Percentiles rank a stretch among this genome's conserved stretches.
These are phyloP conservation scores for Paracoccidioides lutzii DNA, from an alignment of 2,329 filamentous ascomycete species.

Conservation along the genomic window DNA sequence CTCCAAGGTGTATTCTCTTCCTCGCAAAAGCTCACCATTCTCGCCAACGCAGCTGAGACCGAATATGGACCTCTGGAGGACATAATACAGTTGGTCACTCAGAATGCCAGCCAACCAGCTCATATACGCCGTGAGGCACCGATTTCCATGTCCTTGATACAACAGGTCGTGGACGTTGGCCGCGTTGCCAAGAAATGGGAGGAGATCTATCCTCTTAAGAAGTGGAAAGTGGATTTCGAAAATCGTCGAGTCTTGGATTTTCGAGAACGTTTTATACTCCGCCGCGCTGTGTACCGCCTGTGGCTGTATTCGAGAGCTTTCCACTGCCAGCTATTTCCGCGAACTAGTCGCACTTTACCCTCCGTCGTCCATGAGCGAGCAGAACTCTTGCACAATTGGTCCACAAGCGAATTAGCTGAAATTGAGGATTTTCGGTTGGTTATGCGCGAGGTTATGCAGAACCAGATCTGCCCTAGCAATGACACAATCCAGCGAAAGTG, in stretches of 20 bases:
- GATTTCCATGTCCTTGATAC: constrained; percentile 42
- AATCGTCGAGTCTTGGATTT: constrained; percentile 40
- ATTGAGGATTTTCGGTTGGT: constrained; percentile 46
- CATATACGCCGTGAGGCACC: constrained; percentile 41
- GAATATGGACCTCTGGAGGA: constrained; percentile 48
- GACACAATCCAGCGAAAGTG: constrained; percentile 47
- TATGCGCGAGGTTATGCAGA: constrained; percentile 43
- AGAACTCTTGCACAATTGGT: constrained; percentile 47
- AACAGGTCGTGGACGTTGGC: constrained; percentile 43
- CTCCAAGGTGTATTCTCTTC: constrained; percentile 41
- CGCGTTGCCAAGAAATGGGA: constrained; percentile 45
- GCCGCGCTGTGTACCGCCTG: constrained; percentile 46
- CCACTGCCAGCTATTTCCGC: constrained; percentile 39
- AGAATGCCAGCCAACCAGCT: constrained; percentile 46
- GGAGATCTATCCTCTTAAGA: constrained; percentile 49
- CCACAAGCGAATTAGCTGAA: constrained; percentile 42
- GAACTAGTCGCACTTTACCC: constrained; percentile 37
- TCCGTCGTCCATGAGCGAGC: constrained; percentile 40
- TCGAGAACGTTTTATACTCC: constrained; percentile 39
- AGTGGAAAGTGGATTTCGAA: constrained; percentile 47
- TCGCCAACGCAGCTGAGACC: constrained; percentile 40
- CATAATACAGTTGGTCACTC: constrained; percentile 46
- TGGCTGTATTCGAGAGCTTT: constrained; percentile 50
- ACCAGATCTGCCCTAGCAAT: constrained; percentile 49
- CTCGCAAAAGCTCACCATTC: constrained; percentile 42